phyloP scores from a whole-genome alignment of 495 filamentous ascomycete genomes.

The Mycothermus thermophilus region DNA sequence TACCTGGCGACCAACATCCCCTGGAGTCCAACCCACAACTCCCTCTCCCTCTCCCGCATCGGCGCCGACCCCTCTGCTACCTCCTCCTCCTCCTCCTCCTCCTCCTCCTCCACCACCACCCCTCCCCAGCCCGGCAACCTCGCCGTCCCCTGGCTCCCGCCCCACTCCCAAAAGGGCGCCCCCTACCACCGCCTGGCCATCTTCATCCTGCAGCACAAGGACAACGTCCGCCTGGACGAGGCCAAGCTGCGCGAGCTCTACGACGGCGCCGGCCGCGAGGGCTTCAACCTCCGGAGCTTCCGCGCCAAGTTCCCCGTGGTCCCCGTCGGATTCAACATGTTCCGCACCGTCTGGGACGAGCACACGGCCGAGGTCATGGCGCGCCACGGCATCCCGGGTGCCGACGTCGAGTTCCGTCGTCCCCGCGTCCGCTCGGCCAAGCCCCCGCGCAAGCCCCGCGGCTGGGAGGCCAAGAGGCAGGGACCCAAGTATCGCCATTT shows the following conservation, averaged over 20 bases:
- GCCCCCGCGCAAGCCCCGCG: conserved; percentile 34
- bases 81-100: conserved; percentile 16
- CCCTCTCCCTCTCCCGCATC: conserved; percentile 33
- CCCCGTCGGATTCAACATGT: conserved; percentile 71
- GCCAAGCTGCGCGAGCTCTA: conserved; percentile 41
- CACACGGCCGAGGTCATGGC: conserved; percentile 74
- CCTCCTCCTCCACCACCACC: conserved; percentile 19
- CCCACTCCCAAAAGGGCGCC: conserved; percentile 74
- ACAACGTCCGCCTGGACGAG: conserved; percentile 45
- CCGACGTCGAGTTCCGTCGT: conserved; percentile 72
- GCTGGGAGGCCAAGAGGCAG: conserved; percentile 44
- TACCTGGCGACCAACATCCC: conserved; percentile 59
- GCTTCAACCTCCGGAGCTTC: conserved; percentile 59
- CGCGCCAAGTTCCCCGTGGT: conserved; percentile 51
- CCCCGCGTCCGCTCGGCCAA: conserved; percentile 44
- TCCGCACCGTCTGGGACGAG: conserved; percentile 82
- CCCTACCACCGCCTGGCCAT: conserved; percentile 81
- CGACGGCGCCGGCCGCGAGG: conserved; percentile 35
- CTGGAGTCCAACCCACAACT: conserved; percentile 34
- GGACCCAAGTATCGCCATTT: conserved; percentile 39
- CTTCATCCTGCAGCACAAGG: conserved; percentile 69
- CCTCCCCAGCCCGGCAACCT: conserved; percentile 32
- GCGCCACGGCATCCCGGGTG: conserved; percentile 55
- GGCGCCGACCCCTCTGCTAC: conserved; percentile 5
- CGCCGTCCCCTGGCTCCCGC: conserved; percentile 69